phyloP scores from a whole-genome alignment of 2,329 filamentous ascomycete genomes.

The Cytospora mali region DNA sequence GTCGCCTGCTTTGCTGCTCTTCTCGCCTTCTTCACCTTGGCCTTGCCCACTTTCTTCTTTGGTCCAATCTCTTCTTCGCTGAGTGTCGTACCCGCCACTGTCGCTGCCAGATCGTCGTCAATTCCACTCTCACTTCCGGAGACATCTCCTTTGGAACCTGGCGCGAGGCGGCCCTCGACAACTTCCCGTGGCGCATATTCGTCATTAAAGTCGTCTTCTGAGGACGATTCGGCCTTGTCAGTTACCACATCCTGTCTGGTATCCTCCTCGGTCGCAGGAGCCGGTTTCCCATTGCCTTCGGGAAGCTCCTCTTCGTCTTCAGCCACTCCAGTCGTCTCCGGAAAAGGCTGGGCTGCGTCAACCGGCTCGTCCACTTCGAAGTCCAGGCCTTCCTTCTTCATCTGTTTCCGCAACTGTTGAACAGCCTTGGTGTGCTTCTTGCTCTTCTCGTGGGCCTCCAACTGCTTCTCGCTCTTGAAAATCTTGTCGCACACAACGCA shows the following conservation, averaged over 20 bases:
- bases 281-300: background rate
- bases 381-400: constrained; percentile 76
- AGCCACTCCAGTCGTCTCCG: background rate
- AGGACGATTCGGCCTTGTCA: constrained; percentile 21
- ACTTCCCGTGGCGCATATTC: constrained; percentile 52
- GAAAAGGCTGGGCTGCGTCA: background rate
- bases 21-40: constrained; percentile 54
- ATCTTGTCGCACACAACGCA: constrained; percentile 78
- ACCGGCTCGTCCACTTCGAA: constrained; percentile 48
- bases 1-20: constrained; percentile 47
- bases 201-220: constrained; percentile 34
- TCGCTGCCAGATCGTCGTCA: constrained; percentile 24
- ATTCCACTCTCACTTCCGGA: constrained; percentile 13
- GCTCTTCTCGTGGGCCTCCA: constrained; percentile 89
- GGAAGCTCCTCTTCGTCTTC: background rate
- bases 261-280: constrained; percentile 4
- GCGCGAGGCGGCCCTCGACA: constrained; percentile 37
- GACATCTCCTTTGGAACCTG: background rate
- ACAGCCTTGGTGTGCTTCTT: constrained; percentile 94
- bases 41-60: constrained; percentile 51
- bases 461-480: constrained; percentile 92
- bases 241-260: constrained; percentile 9
- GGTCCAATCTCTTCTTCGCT: constrained; percentile 29
- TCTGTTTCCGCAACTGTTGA: constrained; percentile 76
- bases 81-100: constrained; percentile 36